These are phyloP conservation scores for Xylaria longipes DNA, from an alignment of 495 filamentous ascomycete species.

Conservation along the genomic window DNA sequence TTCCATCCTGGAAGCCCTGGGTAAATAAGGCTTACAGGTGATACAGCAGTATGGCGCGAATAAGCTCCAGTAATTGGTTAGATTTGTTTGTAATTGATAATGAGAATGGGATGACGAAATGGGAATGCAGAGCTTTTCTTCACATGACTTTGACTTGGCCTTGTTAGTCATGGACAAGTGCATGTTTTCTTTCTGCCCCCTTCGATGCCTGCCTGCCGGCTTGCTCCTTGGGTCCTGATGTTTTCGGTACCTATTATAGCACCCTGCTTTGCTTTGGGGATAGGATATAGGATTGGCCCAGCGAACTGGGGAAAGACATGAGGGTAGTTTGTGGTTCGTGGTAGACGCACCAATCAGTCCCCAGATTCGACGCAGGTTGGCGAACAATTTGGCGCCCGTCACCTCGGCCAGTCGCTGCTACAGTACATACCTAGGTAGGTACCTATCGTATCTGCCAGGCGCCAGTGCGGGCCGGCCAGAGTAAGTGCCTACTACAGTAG, in stretches of 20 bases:
- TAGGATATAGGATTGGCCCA: neutral
- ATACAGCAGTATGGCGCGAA: neutral
- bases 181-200: neutral
- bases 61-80: neutral
- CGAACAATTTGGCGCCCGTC: constrained; percentile 9
- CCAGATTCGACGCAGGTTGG: constrained; percentile 3
- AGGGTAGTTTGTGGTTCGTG: neutral
- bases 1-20: neutral
- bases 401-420: neutral
- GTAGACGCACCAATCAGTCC: constrained; percentile 7
- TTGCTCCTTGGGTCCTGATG: neutral
- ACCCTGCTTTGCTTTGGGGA: neutral
- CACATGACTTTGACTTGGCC: neutral
- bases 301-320: too few species aligned
- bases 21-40: constrained; percentile 14
- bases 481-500: too few species aligned
- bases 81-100: neutral
- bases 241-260: neutral
- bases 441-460: neutral
- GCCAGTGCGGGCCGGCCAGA: neutral
- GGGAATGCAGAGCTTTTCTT: constrained; percentile 2
- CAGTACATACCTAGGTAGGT: neutral
- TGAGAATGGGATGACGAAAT: constrained; percentile 1
- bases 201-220: neutral
- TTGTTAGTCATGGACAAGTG: neutral